Evolutionary conservation across 164 flowering plant genomes (phyloP).

Genomic region (Santalum album): DNA sequence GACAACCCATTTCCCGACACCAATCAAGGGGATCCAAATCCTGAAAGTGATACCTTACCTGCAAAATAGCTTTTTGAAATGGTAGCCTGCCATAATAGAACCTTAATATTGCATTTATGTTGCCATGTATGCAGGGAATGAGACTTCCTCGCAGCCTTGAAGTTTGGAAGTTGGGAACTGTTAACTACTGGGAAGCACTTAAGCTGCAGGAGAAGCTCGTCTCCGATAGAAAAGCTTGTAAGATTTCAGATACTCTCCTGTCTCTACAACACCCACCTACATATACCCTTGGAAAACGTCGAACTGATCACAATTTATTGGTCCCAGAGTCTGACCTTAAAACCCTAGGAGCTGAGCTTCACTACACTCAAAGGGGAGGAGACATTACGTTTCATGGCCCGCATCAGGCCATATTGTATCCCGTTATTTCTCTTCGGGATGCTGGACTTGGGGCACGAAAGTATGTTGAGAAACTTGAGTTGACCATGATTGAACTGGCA

Average conservation of each 20-base stretch:
- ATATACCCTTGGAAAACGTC: conserved; percentile 85
- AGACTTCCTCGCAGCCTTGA: conserved; percentile 42
- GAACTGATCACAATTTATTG: conserved; percentile 73
- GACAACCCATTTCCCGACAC: too few species aligned
- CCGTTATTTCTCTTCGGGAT: conserved; percentile 67
- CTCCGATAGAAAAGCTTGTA: conserved; percentile 44
- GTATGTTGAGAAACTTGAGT: conserved; percentile 82
- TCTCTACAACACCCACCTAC: conserved; percentile 93
- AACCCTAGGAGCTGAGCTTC: conserved; percentile 78
- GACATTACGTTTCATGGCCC: conserved; percentile 96
- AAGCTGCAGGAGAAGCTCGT: conserved; percentile 80
- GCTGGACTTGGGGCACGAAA: conserved; percentile 72
- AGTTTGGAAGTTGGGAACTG: conserved; percentile 75
- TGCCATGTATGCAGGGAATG: too few species aligned
- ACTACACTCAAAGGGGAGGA: conserved; percentile 88
- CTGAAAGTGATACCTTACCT: too few species aligned
- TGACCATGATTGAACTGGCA: conserved; percentile 66
- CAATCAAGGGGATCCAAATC: too few species aligned
- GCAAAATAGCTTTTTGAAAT: too few species aligned
- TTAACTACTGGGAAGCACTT: conserved; percentile 65
- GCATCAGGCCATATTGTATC: conserved; percentile 77
- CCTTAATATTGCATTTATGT: too few species aligned
- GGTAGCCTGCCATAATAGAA: too few species aligned
- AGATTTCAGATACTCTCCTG: conserved; percentile 56
- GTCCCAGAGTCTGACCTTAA: conserved; percentile 55